Conservation (phyloP, 1,139 yeast genomes). For the Scheffersomyces illinoinensis region DNA sequence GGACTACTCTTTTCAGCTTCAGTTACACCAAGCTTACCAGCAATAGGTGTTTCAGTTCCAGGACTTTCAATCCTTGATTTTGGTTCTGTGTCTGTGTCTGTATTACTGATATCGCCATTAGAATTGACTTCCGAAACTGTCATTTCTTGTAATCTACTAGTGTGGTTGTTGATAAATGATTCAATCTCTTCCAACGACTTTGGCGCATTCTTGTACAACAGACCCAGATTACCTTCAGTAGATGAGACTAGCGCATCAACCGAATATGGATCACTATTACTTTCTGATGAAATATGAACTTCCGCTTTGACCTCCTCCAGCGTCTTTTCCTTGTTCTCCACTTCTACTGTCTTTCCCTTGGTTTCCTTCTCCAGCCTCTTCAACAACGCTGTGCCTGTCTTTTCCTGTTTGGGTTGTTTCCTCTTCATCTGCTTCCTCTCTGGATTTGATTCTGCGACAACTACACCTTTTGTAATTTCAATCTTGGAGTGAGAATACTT, state of each 20-base stretch:
- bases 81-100: constrained; percentile 1
- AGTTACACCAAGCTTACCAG: background rate
- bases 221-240: background rate
- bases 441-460: background rate
- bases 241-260: no score
- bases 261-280: background rate
- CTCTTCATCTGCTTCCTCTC: background rate
- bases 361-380: background rate
- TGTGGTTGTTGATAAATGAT: constrained; percentile 29
- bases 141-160: constrained; percentile 18
- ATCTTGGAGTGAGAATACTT: background rate
- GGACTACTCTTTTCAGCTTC: background rate
- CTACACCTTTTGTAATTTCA: background rate
- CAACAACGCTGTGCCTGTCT: background rate
- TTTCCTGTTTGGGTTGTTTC: background rate
- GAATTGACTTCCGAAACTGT: background rate
- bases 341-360: background rate
- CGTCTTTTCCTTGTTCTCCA: constrained; percentile 2
- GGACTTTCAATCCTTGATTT: background rate
- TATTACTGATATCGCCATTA: background rate
- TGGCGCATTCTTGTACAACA: background rate
- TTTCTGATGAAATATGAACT: constrained; percentile 2
- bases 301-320: constrained; percentile 6
- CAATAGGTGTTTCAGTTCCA: background rate
- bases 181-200: constrained; percentile 31